Base-by-base conservation (phyloP, 768 basidiomycete species). In the Lentinus tigrinus region DNA sequence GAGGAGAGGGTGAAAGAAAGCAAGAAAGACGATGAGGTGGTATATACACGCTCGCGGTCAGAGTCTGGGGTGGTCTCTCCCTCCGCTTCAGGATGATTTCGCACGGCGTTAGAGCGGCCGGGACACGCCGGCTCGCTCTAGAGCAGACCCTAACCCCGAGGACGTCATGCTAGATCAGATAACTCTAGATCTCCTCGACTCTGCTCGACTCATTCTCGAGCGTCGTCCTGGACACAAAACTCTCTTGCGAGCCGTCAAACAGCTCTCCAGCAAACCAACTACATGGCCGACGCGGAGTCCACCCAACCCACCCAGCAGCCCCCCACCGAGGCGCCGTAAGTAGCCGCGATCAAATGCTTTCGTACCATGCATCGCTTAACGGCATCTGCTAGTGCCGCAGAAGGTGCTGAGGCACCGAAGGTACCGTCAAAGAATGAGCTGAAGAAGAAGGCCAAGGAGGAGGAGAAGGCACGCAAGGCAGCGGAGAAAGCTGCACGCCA, bases 371-470 rank as follows among this genome's bases (percentile, higher is more conserved):
- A 8, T 23, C 26, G 36, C 27, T 42, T 13, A 19, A 34, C 19
- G 24, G 31, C n/a, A 23, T 19, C 13, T 21, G 46, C 19, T 39
- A 56, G 54, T 8, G 21, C 55, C 54, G 62, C 61, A 17, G 65
- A 68, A 39, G 69, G 65, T 34, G 65, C 51, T 11, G 70, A 70
- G 40, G 60, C 64, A n/a, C 42, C 63, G 31, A 73, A 78, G 39
- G 89, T 81, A 13, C 92, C 87, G 7, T 85, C 88, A 54, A 98
- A 97, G 77, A 91, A 79, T 66, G 93, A 95, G 66, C 72, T 93
- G 57, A 98, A 98, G 79, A 95, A 93, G 75, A 85, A 86, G 31
- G 89, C 89, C 31, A 98, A 97, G 73, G 89, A 89, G 47, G 88
- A 86, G 13, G 92, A 95, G 75, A 98, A 98, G 64, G 91, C 88